phyloP scores from a whole-genome alignment of 1,284 basidiomycete genomes.

The Papiliotrema terrestris region DNA sequence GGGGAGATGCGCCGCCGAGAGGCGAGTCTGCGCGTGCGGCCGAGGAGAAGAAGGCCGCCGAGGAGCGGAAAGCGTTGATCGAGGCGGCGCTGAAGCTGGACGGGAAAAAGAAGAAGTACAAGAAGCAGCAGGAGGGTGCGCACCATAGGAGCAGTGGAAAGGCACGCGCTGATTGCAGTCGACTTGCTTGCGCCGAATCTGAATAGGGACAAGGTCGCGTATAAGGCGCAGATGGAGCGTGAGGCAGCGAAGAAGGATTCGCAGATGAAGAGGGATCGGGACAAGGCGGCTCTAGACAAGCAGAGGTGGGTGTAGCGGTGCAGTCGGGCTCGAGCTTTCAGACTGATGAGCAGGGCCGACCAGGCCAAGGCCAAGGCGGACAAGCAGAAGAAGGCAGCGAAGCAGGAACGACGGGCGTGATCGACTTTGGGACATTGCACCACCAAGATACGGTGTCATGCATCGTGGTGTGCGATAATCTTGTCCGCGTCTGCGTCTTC shows the following conservation, averaged over 20 bases:
- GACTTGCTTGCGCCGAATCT: conserved; percentile 46
- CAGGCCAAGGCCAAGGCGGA: conserved; percentile 47
- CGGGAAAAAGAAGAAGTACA: conserved; percentile 44
- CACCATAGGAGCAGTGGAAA: neutral
- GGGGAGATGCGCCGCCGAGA: conserved; percentile 23
- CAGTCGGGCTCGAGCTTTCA: neutral
- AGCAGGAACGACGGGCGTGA: conserved; percentile 40
- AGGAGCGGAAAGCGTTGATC: conserved; percentile 38
- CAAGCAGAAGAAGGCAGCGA: conserved; percentile 48
- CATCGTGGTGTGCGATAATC: too few relatives aligned
- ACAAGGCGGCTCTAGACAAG: conserved; percentile 47
- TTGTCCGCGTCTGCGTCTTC: too few relatives aligned
- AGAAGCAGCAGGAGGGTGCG: conserved; percentile 40
- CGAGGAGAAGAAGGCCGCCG: conserved; percentile 38
- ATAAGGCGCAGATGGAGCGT: conserved; percentile 35
- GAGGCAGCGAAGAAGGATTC: conserved; percentile 39
- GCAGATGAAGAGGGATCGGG: conserved; percentile 36
- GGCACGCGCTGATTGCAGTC: conserved; percentile 17
- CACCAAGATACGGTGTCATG: too few relatives aligned
- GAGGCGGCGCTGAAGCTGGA: conserved; percentile 43
- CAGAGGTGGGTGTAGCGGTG: conserved; percentile 34
- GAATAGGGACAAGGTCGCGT: conserved; percentile 44
- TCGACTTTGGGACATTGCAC: too few relatives aligned
- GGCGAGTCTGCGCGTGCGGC: conserved; percentile 15
- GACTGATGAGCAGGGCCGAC: conserved; percentile 32